These are phyloP conservation scores for Eustoma russellianum DNA, from an alignment of 257 asterid species.

Conservation along the genomic window DNA sequence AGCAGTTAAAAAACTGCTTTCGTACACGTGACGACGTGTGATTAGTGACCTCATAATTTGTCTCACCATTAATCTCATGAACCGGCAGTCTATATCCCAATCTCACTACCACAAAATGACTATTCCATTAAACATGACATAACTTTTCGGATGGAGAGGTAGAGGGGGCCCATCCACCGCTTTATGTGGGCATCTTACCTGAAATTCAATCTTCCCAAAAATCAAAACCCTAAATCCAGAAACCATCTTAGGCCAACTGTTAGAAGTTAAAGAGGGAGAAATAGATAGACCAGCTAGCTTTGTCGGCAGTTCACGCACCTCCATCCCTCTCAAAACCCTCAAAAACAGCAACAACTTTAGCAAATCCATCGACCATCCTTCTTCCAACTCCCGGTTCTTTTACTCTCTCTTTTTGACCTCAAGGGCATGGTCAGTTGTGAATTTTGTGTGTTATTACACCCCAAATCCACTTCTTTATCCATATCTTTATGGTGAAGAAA, in stretches of 20 bases:
- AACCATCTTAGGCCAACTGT: neutral
- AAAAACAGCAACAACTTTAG: neutral
- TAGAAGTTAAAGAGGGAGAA: too few species aligned
- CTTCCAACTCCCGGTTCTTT: neutral
- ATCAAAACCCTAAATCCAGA: constrained; percentile 17
- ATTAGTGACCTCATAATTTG: too few species aligned
- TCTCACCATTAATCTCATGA: too few species aligned
- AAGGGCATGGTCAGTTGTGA: constrained; percentile 12
- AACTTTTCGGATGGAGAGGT: neutral
- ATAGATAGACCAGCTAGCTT: neutral
- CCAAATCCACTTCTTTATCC: constrained; percentile 26
- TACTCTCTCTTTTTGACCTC: neutral
- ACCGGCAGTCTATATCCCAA: too few species aligned
- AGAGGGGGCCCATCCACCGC: constrained; percentile 25
- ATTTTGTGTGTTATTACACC: constrained; percentile 38
- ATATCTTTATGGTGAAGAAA: constrained; percentile 10
- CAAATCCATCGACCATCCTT: neutral
- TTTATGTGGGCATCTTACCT: constrained; percentile 12
- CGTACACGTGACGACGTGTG: too few species aligned
- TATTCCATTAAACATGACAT: too few species aligned
- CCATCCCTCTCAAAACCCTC: constrained; percentile 6
- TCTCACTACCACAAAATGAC: too few species aligned
- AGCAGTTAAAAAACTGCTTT: too few species aligned
- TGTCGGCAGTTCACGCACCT: constrained; percentile 2
- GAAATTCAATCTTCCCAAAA: neutral